Evolutionary conservation across 345 rosid species (phyloP).

Genomic region (Sonneratia alba): DNA sequence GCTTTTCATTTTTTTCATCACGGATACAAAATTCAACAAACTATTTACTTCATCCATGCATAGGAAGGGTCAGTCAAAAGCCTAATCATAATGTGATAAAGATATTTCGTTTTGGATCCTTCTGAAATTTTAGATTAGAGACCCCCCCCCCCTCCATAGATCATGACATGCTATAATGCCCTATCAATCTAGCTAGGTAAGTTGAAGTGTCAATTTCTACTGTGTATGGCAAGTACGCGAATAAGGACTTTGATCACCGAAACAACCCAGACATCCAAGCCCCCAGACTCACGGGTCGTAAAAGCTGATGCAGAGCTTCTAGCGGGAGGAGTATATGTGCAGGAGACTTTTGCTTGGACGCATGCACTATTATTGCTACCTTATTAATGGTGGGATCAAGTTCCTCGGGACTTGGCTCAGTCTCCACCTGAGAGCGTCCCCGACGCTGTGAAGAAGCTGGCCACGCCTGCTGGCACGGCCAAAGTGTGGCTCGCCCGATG

Average conservation of each 20-base stretch:
- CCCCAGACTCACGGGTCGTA: constrained; percentile 70
- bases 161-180: neutral
- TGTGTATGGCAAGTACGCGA: neutral
- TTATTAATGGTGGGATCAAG: constrained; percentile 78
- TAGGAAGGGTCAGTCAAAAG: too few species aligned
- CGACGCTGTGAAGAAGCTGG: constrained; percentile 77
- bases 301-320: constrained; percentile 90
- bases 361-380: constrained; percentile 90
- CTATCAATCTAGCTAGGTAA: neutral
- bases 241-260: constrained; percentile 55
- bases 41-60: too few species aligned
- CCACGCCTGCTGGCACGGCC: constrained; percentile 61
- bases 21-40: too few species aligned
- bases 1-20: too few species aligned
- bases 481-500: constrained; percentile 62
- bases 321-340: constrained; percentile 74
- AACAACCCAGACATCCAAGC: constrained; percentile 72
- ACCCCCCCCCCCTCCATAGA: too few species aligned
- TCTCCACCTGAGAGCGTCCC: constrained; percentile 88
- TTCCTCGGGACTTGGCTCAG: constrained; percentile 70
- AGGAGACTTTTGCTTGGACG: constrained; percentile 76
- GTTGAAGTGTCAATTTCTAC: neutral
- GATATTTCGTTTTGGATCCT: too few species aligned
- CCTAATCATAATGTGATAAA: too few species aligned
- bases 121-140: too few species aligned